phyloP scores from a whole-genome alignment of 1,284 basidiomycete genomes.

The Ustilago crameri region DNA sequence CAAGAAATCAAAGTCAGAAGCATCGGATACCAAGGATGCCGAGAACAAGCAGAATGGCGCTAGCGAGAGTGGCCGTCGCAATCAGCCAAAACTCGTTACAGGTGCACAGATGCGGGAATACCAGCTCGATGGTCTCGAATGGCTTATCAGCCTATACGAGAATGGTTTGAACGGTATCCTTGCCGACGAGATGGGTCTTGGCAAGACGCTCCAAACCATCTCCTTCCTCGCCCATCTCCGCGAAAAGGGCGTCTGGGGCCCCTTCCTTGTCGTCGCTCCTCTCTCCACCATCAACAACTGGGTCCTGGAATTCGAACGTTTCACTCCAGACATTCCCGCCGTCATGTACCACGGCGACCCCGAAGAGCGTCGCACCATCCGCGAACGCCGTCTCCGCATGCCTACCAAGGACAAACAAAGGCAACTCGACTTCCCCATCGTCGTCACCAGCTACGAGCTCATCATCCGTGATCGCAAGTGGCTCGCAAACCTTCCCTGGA shows the following conservation, averaged over 20 bases:
- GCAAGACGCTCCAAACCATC: slow-evolving; percentile 89
- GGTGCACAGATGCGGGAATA: slow-evolving; percentile 88
- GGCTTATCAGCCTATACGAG: slow-evolving; percentile 92
- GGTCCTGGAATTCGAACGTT: slow-evolving; percentile 84
- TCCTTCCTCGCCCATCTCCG: slow-evolving; percentile 90
- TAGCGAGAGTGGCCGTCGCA: slow-evolving; percentile 37
- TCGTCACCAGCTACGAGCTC: slow-evolving; percentile 93
- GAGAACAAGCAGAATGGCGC: slow-evolving; percentile 52
- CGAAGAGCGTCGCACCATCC: slow-evolving; percentile 79
- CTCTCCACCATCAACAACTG: slow-evolving; percentile 93
- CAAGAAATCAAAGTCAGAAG: slow-evolving; percentile 71
- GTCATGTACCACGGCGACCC: slow-evolving; percentile 89
- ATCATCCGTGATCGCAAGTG: slow-evolving; percentile 73
- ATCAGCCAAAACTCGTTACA: slow-evolving; percentile 82
- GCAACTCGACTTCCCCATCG: slow-evolving; percentile 70
- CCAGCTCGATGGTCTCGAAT: slow-evolving; percentile 92
- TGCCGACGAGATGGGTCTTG: slow-evolving; percentile 91
- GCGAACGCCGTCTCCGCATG: slow-evolving; percentile 66
- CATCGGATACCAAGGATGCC: slow-evolving; percentile 69
- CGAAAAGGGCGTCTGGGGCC: slow-evolving; percentile 78
- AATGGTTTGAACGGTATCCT: slow-evolving; percentile 95
- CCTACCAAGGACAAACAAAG: slow-evolving; percentile 37
- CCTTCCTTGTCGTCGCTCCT: slow-evolving; percentile 90
- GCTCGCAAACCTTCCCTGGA: slow-evolving; percentile 68
- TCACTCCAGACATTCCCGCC: slow-evolving; percentile 77